Evolutionary conservation across 2,329 filamentous ascomycete genomes (phyloP), one percentile per base, ranked within the genome.

Genomic region (Paracamarosporium sp.): DNA sequence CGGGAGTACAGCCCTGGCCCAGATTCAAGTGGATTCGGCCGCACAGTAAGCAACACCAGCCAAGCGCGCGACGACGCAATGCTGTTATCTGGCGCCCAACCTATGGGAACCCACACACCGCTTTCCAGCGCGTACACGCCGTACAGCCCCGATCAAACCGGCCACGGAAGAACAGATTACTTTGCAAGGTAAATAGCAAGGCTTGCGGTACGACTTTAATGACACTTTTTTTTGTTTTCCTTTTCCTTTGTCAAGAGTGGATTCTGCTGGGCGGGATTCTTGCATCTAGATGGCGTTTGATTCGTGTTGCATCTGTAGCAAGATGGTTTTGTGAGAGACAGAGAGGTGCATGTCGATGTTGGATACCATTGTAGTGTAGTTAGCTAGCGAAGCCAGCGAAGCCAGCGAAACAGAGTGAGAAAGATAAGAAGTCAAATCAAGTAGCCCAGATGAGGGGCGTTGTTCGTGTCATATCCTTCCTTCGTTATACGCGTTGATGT

Each of bases 1-100:
- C 70, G 80, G 8, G 79, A 80, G 20, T 75, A 78, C 33, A 80
- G 77, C 28, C 79, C 80, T 0, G 74, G 73, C 28, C 75, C 76
- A 1, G 67, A 70, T 11, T 56, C 62, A 0, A 59, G 57, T 17
- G 64, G 56, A 5, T 51, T 72, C 12, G 60, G 65, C n/a, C 55
- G 63, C 1, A 45, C 64, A 17, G 64, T 67, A 11, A 69, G 65
- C 53, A 68, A 65, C n/a, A 47, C 64, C 1, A 74, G 73, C 36
- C 66, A 70, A 28, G 40, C 64, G 3, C 55, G 55, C 6, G 70
- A 74, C 11, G 60, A 74, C 20, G 60, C 59, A 4, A 61, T 64
- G 28, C 45, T 76, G n/a, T 56, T 76, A 7, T 44, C 56, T 11
- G 54, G 61, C 7, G 74, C 73, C n/a, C 73, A 73, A 50, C 74